phyloP scores from a whole-genome alignment of 441 rosid genomes.

The Pelargonium fulgidum region DNA sequence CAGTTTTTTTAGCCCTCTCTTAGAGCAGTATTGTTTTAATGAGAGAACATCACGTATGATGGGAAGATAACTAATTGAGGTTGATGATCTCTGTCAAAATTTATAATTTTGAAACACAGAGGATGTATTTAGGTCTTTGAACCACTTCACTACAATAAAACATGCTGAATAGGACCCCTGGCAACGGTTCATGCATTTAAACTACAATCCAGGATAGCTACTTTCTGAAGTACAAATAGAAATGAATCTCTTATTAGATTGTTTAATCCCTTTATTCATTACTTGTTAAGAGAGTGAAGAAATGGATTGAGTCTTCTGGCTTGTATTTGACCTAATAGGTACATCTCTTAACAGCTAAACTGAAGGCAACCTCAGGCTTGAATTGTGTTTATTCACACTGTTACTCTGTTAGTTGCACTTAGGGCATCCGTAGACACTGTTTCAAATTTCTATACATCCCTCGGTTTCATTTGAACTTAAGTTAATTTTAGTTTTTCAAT shows the following conservation, averaged over 20 bases:
- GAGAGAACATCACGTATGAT: background rate
- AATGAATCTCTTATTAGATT: background rate
- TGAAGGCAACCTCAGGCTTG: background rate
- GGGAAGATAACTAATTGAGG: background rate
- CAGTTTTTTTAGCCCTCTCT: background rate
- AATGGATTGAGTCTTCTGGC: background rate
- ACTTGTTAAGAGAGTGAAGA: background rate
- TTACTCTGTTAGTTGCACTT: background rate
- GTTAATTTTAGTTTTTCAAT: conserved; percentile 6
- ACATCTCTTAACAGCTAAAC: background rate
- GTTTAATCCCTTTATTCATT: background rate
- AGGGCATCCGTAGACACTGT: background rate
- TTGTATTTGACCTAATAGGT: background rate
- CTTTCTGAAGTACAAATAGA: no score
- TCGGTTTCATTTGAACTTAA: background rate
- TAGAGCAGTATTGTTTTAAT: background rate
- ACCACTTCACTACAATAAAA: background rate
- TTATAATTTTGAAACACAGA: background rate
- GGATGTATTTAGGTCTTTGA: background rate
- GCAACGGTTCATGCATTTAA: background rate
- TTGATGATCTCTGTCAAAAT: background rate
- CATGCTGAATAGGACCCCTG: background rate
- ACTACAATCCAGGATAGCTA: background rate
- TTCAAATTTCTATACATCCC: background rate
- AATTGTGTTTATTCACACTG: background rate